Base-by-base conservation (phyloP, 164 flowering plant species). In the Cinnamomum micranthum region DNA sequence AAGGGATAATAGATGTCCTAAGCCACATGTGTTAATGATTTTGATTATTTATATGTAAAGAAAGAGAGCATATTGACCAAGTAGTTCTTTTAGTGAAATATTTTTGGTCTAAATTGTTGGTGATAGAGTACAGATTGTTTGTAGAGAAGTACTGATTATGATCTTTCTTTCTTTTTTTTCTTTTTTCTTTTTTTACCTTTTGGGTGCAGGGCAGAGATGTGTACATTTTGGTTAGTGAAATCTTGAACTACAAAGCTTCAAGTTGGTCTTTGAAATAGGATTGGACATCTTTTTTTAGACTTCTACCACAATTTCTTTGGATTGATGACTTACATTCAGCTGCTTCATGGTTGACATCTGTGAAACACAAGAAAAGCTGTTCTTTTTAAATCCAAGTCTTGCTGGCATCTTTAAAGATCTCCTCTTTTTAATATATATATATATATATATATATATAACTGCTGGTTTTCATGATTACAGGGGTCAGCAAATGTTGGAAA, bases 401-500 rank as follows among this genome's bases (percentile, higher is more conserved):
- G 4, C n/a, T 55, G 60, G 60, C 60, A 55, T 15, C n/a, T 14
- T 55, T 55, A 13, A 64, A 2, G 6, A 24, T 23, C 67, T 24
- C 2, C 14, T 64, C 15, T 13, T 24, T 17, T 19, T 55, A 2
- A 64, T 64, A 24, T 64, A 64, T 64, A n/a, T n/a, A n/a, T n/a
- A n/a, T n/a, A n/a, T n/a, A n/a, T n/a, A n/a, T 14, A 31, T 33
- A 15, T 64, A 15, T 67, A 2, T 55, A 63, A 50, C 51, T 28
- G 22, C 23, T 64, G n/a, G 35, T 9, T 71, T 77, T 80, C 23
- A 50, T 72, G 71, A 9, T 72, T 76, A 64, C 28, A 94, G 98
- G 98, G 98, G 5, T 82, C 97, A 47, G 98, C 98, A 28, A 92
- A 94, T 87, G 98, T 94, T 80, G 98, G 98, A 66, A 94, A 94